A percentile compares a stretch with the other conserved stretches of the same genome.
phyloP scores from a whole-genome alignment of 2,329 filamentous ascomycete genomes.

The Corniculantispora saksenae region DNA sequence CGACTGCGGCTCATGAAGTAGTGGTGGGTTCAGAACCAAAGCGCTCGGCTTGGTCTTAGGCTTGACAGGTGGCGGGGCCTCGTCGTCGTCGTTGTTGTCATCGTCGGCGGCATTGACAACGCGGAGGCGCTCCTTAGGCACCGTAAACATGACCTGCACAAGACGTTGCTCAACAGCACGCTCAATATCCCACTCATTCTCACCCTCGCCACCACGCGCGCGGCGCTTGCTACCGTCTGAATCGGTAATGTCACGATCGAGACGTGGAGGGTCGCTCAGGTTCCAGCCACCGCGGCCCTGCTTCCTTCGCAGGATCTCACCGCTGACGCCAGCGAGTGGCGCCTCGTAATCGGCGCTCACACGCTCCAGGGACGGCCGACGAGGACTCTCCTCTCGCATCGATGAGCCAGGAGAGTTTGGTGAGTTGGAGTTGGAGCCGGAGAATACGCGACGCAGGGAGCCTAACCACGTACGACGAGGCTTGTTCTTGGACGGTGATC shows the following conservation, averaged over 20 bases:
- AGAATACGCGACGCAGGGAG: slow-evolving; percentile 65
- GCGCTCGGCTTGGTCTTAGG: slow-evolving; percentile 7
- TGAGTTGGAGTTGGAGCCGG: slow-evolving; percentile 44
- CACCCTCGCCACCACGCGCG: slow-evolving; percentile 40
- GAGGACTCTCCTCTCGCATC: slow-evolving; percentile 31
- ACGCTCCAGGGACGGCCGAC: slow-evolving; percentile 36
- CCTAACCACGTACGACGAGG: slow-evolving; percentile 66
- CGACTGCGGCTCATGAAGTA: slow-evolving; percentile 27
- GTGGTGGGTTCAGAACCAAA: slow-evolving; percentile 8
- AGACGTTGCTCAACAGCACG: slow-evolving; percentile 68
- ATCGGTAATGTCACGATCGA: neutral
- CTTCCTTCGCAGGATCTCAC: slow-evolving; percentile 54
- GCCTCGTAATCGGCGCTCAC: slow-evolving; percentile 45
- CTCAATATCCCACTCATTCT: slow-evolving; percentile 79
- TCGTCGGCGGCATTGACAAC: slow-evolving; percentile 80
- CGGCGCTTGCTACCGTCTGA: slow-evolving; percentile 21
- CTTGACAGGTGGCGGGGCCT: neutral
- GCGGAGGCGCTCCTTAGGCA: slow-evolving; percentile 79
- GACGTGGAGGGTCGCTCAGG: slow-evolving; percentile 27
- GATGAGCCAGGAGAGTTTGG: slow-evolving; percentile 26
- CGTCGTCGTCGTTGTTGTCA: slow-evolving; percentile 33
- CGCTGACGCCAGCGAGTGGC: slow-evolving; percentile 44
- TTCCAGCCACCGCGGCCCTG: slow-evolving; percentile 59
- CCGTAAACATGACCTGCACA: slow-evolving; percentile 89
- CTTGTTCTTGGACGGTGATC: slow-evolving; percentile 60